Base-by-base conservation (phyloP, 2,329 filamentous ascomycete species). In the Venturia nashicola region DNA sequence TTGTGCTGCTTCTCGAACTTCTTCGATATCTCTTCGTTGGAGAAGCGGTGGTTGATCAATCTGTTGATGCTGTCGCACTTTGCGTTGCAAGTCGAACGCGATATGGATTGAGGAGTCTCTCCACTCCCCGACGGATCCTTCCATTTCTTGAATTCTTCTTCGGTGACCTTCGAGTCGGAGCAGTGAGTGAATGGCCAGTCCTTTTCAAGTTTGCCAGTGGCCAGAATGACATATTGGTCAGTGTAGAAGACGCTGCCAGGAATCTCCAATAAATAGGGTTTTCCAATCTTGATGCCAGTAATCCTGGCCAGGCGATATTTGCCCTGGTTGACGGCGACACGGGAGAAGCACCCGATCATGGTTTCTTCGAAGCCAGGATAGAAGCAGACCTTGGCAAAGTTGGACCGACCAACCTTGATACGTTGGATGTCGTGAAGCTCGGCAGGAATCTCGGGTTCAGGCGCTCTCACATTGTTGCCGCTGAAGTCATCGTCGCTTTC, bases 381-480 rank as follows among this genome's bases (percentile, higher is more conserved):
- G 78, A 96, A 96, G 80, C 91, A 97, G 64, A 96, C 88, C 71
- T 93, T 86, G 7, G 89, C 88, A 73, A 99, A 96, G 71, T 91
- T 89, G 68, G 84, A 88, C 67, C 94, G 85, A 61, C 92, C 90
- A 65, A 99, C 83, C 65, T 91, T 86, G 62, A 93, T 85, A 61
- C 90, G 85, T 72, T 97, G 89, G 68, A 93, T 86, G 73, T 97
- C 91, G n/a, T 82, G 82, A 23, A 96, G 79, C 43, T 88, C 85
- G 1, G 89, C 85, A 34, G 86, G 87, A 16, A 85, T 84, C 51
- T 86, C 84, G 66, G 74, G 72, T 76, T 79, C 65, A 74, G 74
- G 46, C 61, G 36, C 51, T 18, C 39, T 32, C 32, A 40, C 32
- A 32, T 55, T 61, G 9, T 34, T 43, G 32, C 48, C 23, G n/a